Percentiles rank a stretch among this genome's conserved stretches.
Evolutionary conservation across 352 stramenopile genomes (phyloP).

Genomic region (Phytopythium vexans): DNA sequence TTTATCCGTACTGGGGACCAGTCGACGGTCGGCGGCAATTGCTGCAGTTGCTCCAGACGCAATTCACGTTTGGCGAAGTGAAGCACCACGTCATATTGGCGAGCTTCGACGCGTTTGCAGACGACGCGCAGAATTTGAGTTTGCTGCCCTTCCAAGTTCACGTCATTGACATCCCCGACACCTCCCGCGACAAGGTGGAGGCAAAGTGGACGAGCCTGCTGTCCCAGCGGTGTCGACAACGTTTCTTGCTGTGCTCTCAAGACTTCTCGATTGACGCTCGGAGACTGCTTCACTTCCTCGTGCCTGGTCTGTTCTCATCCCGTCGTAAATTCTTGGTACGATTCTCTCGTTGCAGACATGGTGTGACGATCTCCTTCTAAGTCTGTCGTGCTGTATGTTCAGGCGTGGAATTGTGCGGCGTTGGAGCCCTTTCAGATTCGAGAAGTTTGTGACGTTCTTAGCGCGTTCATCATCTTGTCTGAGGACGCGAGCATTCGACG

Average conservation of each 20-base stretch:
- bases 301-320: constrained; percentile 63
- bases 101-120: constrained; percentile 53
- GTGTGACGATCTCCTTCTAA: too few relatives aligned
- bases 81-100: constrained; percentile 49
- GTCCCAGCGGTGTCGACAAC: constrained; percentile 59
- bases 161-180: constrained; percentile 39
- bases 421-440: constrained; percentile 41
- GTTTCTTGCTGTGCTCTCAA: constrained; percentile 43
- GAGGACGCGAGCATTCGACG: constrained; percentile 12
- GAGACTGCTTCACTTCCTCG: constrained; percentile 61
- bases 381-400: too few relatives aligned
- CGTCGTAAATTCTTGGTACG: constrained; percentile 73
- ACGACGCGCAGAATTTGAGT: constrained; percentile 36
- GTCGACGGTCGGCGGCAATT: constrained; percentile 34
- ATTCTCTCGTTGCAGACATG: too few relatives aligned
- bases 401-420: constrained; percentile 70
- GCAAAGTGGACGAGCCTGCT: constrained; percentile 50
- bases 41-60: constrained; percentile 34
- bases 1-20: constrained; percentile 59
- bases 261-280: constrained; percentile 38
- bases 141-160: constrained; percentile 43
- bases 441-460: constrained; percentile 36
- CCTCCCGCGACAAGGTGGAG: constrained; percentile 17
- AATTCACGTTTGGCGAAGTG: constrained; percentile 20
- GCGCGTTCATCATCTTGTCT: constrained; percentile 30